Conservation (phyloP, 768 basidiomycete genomes). For the Gymnopilus dilepis region DNA sequence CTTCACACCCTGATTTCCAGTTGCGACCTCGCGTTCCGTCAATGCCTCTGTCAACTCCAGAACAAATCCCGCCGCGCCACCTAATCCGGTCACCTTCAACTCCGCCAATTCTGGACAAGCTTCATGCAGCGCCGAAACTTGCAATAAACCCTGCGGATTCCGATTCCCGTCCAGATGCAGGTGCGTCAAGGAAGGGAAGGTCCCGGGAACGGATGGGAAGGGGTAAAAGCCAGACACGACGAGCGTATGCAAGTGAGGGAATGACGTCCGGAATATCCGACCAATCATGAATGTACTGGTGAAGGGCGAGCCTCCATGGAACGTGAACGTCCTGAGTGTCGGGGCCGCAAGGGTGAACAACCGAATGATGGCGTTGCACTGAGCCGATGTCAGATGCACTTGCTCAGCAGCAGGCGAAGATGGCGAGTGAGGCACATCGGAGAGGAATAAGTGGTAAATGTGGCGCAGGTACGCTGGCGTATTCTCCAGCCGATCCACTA, state of each 20-base stretch:
- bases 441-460: constrained; percentile 51
- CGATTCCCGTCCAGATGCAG: constrained; percentile 55
- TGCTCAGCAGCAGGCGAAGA: constrained; percentile 4
- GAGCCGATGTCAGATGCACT: constrained; percentile 2
- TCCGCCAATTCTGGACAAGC: constrained; percentile 45
- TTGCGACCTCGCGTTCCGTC: not conserved
- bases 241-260: constrained; percentile 47
- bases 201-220: constrained; percentile 42
- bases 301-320: constrained; percentile 37
- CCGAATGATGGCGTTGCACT: constrained; percentile 28
- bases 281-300: constrained; percentile 46
- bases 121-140: constrained; percentile 40
- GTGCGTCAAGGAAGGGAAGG: constrained; percentile 38
- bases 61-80: constrained; percentile 45
- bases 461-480: constrained; percentile 42
- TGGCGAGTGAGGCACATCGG: constrained; percentile 28
- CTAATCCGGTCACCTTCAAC: constrained; percentile 48
- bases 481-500: constrained; percentile 36
- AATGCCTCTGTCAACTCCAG: constrained; percentile 45
- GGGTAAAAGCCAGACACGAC: constrained; percentile 55
- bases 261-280: constrained; percentile 45
- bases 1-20: constrained; percentile 16
- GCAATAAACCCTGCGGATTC: constrained; percentile 53
- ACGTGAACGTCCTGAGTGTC: constrained; percentile 45
- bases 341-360: constrained; percentile 45